Evolutionary conservation across 2,329 filamentous ascomycete species (phyloP), one percentile per base, ranked within the genome.

Genomic region (Geosmithia putterillii): DNA sequence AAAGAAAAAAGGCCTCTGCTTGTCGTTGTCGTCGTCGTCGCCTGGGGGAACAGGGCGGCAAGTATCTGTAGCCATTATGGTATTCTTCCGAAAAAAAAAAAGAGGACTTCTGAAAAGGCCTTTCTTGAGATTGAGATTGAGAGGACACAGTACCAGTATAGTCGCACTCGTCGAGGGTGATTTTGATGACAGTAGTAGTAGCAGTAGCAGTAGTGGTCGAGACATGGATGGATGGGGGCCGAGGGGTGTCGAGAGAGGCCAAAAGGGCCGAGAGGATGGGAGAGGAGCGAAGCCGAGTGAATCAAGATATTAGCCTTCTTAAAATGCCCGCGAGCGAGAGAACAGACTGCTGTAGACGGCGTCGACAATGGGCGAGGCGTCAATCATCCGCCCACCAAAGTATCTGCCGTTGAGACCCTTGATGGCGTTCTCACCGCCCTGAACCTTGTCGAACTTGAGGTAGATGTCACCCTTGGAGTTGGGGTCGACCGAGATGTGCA

Each of bases 341-440:
- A 92, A 95, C 66, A 94, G 79, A 74, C 85, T 94, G 79, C 86
- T 92, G 79, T 96, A 98, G 69, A 98, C 87, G 58, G 90, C 90
- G 66, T 98, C 92, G 63, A 96, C 90, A 67, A 98, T 87, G 63
- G 89, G 92, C 51, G 88, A 84, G 55, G 90, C 92, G 61, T 85
- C 90, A 63, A 98, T 94, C 72, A 86, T 87, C 57, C 82, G 79
- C 57, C 86, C 86, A 59, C 87, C 92, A 65, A 98, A 98, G 65
- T 86, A 95, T 60, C 92, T 83, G 58, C 92, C 92, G 64, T 98
- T 96, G 49, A 98, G 79, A 58, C 92, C 92, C 63, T 94, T 94
- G 67, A 96, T 94, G 55, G 92, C 92, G 61, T 95, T 96, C 66
- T 95, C 87, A 60, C 90, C 90, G 54, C 90, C 90, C 62, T 89